Percentiles rank a stretch among this genome's conserved stretches.
These are phyloP conservation scores for Tetradesmus obliquus DNA, from an alignment of 139 green algal genomes.

Conservation along the genomic window DNA sequence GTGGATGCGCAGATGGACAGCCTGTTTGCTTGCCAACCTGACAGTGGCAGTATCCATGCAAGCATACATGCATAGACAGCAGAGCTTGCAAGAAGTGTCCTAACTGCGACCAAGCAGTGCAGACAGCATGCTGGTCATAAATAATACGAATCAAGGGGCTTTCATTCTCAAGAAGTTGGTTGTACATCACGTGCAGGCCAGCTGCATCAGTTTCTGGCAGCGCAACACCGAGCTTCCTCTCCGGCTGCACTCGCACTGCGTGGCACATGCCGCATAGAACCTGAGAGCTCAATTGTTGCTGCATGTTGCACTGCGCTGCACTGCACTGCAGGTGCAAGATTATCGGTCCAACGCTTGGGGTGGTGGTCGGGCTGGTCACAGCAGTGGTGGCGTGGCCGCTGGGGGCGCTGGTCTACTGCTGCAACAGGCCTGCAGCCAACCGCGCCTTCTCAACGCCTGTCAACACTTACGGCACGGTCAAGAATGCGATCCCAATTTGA, in stretches of 20 bases:
- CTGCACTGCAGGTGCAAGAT: constrained; percentile 37
- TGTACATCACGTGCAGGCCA: too few relatives aligned
- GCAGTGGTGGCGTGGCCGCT: constrained; percentile 36
- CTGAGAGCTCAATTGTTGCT: not conserved
- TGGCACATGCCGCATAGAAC: too few relatives aligned
- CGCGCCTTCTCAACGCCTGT: constrained; percentile 15
- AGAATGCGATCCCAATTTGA: constrained; percentile 36
- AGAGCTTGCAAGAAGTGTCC: not conserved
- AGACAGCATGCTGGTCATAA: not conserved
- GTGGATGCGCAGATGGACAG: too few relatives aligned
- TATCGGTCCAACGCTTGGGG: constrained; percentile 24
- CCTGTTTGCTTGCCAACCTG: too few relatives aligned
- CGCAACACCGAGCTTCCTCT: too few relatives aligned
- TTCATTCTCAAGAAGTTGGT: too few relatives aligned
- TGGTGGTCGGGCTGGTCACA: constrained; percentile 19
- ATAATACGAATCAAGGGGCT: not conserved
- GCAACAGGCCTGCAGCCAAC: not conserved
- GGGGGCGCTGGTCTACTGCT: constrained; percentile 38
- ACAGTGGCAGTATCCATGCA: not conserved
- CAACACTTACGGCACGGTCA: constrained; percentile 6
- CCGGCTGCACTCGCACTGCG: too few relatives aligned
- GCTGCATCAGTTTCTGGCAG: too few relatives aligned
- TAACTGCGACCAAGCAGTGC: not conserved
- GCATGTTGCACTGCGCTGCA: not conserved
- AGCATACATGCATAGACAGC: not conserved